Evolutionary conservation across 2,329 filamentous ascomycete species (phyloP).

Genomic region (Fusarium clavum): DNA sequence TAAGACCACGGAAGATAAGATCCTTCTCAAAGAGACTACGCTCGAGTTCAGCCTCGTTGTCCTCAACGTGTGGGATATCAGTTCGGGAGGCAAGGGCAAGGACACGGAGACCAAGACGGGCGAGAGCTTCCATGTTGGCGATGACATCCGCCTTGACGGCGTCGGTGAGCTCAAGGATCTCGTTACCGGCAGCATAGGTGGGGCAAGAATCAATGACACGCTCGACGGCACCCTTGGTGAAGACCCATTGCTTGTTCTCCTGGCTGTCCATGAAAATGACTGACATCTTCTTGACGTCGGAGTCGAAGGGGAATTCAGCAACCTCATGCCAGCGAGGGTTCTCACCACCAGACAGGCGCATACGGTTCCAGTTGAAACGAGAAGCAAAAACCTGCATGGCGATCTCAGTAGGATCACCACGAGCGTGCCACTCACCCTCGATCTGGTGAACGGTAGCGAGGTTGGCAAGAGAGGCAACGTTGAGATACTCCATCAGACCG

Average conservation of each 20-base stretch:
- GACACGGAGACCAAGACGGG: slow-evolving; percentile 74
- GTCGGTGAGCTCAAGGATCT: slow-evolving; percentile 61
- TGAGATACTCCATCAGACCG: slow-evolving; percentile 66
- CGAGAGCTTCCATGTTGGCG: slow-evolving; percentile 75
- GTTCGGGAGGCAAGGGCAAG: slow-evolving; percentile 70
- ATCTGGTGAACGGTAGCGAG: slow-evolving; percentile 70
- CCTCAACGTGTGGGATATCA: slow-evolving; percentile 52
- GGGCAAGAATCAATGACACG: slow-evolving; percentile 73
- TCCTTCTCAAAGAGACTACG: slow-evolving; percentile 69
- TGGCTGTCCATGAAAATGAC: slow-evolving; percentile 68
- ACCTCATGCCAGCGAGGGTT: slow-evolving; percentile 66
- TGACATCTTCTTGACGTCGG: slow-evolving; percentile 80
- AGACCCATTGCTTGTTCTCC: slow-evolving; percentile 59
- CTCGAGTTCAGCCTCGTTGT: slow-evolving; percentile 57
- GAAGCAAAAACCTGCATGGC: slow-evolving; percentile 80
- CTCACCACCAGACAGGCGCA: slow-evolving; percentile 62
- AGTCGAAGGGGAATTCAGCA: slow-evolving; percentile 80
- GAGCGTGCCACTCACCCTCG: slow-evolving; percentile 68
- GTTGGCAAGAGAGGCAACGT: slow-evolving; percentile 74
- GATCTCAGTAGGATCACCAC: slow-evolving; percentile 75
- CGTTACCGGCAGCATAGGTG: slow-evolving; percentile 58
- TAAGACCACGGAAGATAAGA: slow-evolving; percentile 74
- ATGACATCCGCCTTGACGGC: slow-evolving; percentile 68
- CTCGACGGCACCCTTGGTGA: slow-evolving; percentile 77
- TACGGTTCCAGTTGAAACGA: slow-evolving; percentile 73